phyloP scores from a whole-genome alignment of 176 grass and related monocot genomes.

The Otatea glauca region DNA sequence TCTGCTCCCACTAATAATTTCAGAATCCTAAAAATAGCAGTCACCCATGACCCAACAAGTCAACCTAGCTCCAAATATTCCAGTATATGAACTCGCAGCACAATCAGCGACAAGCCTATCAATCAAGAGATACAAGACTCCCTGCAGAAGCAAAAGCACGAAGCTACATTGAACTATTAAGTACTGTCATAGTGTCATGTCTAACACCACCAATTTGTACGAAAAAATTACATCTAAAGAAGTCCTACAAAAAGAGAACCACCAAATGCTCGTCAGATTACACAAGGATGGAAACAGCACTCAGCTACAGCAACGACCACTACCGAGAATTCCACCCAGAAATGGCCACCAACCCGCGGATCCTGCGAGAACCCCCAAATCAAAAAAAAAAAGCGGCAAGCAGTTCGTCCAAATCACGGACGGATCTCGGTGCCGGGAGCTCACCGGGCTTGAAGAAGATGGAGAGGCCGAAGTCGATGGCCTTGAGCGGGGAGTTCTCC shows the following conservation, averaged over 20 bases:
- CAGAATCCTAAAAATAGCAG: constrained; percentile 47
- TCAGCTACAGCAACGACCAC: constrained; percentile 26
- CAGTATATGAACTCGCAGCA: constrained; percentile 23
- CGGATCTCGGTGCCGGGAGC: constrained; percentile 19
- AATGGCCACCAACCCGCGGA: constrained; percentile 38
- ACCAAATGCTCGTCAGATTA: constrained; percentile 37
- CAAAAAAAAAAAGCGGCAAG: background rate
- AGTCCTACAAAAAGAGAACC: constrained; percentile 32
- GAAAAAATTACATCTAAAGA: constrained; percentile 32
- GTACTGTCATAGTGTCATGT: constrained; percentile 22
- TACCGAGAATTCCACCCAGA: constrained; percentile 26
- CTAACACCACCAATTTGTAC: constrained; percentile 31
- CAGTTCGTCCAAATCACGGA: constrained; percentile 32
- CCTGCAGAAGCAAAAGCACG: constrained; percentile 25
- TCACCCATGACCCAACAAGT: constrained; percentile 18
- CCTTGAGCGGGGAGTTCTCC: constrained; percentile 97
- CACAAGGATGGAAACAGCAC: constrained; percentile 39
- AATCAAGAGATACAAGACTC: background rate
- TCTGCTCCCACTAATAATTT: constrained; percentile 26
- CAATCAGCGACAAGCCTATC: background rate
- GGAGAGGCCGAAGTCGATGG: constrained; percentile 96
- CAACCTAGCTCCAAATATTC: constrained; percentile 49
- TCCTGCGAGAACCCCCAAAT: constrained; percentile 26
- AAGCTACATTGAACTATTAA: constrained; percentile 22
- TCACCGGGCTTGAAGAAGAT: constrained; percentile 99